Evolutionary conservation across 179 eudicot species (phyloP).

Genomic region (Vitellaria paradoxa): DNA sequence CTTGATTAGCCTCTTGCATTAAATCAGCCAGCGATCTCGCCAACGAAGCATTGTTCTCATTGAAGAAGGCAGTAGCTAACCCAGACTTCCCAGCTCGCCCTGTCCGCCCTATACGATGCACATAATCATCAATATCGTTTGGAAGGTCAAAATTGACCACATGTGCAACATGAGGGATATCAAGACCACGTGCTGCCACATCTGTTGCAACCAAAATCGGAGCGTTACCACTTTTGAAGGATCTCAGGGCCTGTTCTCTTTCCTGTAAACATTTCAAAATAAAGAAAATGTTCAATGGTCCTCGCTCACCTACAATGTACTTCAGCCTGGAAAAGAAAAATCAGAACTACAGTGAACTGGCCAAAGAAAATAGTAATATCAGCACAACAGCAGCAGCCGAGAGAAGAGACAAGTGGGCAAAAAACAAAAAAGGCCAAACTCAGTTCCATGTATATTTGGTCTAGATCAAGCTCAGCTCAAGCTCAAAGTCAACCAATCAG

Average conservation of each 20-base stretch:
- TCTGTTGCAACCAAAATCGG: slow-evolving; percentile 98
- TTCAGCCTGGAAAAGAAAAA: not conserved
- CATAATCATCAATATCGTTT: slow-evolving; percentile 92
- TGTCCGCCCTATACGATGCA: slow-evolving; percentile 94
- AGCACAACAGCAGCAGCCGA: not conserved
- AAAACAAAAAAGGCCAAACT: not conserved
- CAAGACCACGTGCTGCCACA: slow-evolving; percentile 99
- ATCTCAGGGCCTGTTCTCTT: slow-evolving; percentile 82
- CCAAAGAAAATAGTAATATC: not conserved
- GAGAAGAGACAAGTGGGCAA: too few relatives aligned
- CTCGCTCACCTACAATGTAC: not conserved
- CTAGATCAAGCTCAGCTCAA: not conserved
- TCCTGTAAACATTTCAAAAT: slow-evolving; percentile 48
- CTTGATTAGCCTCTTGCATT: slow-evolving; percentile 96
- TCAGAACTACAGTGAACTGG: not conserved
- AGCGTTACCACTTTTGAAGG: slow-evolving; percentile 85
- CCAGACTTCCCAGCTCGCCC: slow-evolving; percentile 97
- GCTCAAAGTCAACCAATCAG: too few relatives aligned
- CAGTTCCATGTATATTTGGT: not conserved
- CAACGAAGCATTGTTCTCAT: slow-evolving; percentile 68
- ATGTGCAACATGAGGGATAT: slow-evolving; percentile 93
- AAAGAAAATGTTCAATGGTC: not conserved
- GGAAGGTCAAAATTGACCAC: slow-evolving; percentile 98
- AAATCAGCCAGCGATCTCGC: slow-evolving; percentile 78
- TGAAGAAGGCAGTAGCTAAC: slow-evolving; percentile 93